Conservation (phyloP, 306 rosid genomes). For the Cucumis cinereus region DNA sequence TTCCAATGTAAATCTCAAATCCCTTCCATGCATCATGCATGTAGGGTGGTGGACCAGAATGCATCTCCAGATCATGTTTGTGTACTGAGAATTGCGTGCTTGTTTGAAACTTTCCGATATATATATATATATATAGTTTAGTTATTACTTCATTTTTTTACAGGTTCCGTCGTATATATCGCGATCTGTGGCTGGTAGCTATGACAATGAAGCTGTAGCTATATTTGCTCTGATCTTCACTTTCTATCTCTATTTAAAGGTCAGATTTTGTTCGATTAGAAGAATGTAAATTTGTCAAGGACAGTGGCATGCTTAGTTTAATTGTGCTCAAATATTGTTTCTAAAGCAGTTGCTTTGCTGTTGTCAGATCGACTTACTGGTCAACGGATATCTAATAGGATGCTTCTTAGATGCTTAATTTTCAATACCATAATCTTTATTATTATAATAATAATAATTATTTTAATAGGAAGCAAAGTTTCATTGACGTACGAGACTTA, state of each 20-base stretch:
- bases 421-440: neutral
- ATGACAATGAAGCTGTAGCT: constrained; percentile 99
- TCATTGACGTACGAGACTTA: neutral
- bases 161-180: constrained; percentile 98
- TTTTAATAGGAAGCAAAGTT: neutral
- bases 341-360: neutral
- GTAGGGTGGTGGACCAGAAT: neutral
- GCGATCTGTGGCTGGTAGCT: constrained; percentile 99
- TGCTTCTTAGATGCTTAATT: neutral
- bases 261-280: constrained; percentile 15
- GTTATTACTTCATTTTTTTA: constrained; percentile 1
- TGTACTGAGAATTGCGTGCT: neutral
- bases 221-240: constrained; percentile 96
- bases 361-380: neutral
- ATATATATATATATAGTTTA: neutral
- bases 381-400: neutral
- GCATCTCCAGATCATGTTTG: neutral
- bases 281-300: neutral
- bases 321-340: constrained; percentile 32
- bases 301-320: neutral
- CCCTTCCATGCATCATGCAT: neutral
- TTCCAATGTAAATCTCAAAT: neutral
- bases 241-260: constrained; percentile 96
- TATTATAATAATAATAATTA: neutral
- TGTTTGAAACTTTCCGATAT: neutral